A percentile compares a stretch with the other conserved stretches of the same genome.
phyloP scores from a whole-genome alignment of 106 monocot species.

The Dactylorhiza incarnata region DNA sequence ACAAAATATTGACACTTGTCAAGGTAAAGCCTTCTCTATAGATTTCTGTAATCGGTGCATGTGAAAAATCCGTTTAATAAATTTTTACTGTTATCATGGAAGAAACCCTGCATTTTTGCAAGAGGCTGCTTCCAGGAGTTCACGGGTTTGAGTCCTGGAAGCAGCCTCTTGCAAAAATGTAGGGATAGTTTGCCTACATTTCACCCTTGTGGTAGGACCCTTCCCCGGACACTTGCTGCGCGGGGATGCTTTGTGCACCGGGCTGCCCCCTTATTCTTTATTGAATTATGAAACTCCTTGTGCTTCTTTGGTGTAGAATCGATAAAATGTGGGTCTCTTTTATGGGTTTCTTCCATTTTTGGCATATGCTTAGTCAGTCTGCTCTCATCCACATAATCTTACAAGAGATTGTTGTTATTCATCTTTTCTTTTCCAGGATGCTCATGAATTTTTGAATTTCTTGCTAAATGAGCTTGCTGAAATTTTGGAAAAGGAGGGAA shows the following conservation, averaged over 20 bases:
- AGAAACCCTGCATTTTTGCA: too few relatives aligned
- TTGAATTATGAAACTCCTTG: background rate
- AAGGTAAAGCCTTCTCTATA: background rate
- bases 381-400: background rate
- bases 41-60: background rate
- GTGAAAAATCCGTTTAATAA: background rate
- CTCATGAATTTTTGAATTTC: slow-evolving; percentile 52
- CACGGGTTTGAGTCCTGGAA: too few relatives aligned
- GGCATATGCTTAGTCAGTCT: background rate
- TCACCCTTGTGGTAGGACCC: too few relatives aligned
- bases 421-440: slow-evolving; percentile 22
- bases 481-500: slow-evolving; percentile 41
- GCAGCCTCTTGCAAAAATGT: too few relatives aligned
- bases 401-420: background rate
- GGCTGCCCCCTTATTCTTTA: background rate
- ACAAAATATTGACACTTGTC: background rate
- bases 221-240: too few relatives aligned
- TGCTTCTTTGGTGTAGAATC: background rate
- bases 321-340: background rate
- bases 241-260: too few relatives aligned
- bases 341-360: background rate
- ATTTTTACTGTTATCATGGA: background rate
- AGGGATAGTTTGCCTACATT: too few relatives aligned
- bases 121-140: too few relatives aligned
- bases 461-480: slow-evolving; percentile 46